These are phyloP conservation scores for Scalesia atractyloides DNA, from an alignment of 129 eudicot species.

Conservation along the genomic window DNA sequence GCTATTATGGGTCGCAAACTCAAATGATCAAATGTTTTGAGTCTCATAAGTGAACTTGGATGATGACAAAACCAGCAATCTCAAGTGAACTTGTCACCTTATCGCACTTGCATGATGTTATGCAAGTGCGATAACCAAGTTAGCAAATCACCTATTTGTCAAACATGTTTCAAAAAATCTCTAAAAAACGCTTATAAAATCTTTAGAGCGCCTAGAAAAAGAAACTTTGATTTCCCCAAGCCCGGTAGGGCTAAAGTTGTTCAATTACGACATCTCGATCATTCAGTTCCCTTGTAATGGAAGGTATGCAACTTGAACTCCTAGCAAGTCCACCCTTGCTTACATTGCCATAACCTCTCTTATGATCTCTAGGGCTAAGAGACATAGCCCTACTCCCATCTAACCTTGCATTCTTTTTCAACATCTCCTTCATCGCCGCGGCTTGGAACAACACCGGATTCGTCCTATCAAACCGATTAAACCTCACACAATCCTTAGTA, in stretches of 20 bases:
- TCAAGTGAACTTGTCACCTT: no score
- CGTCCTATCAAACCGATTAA: constrained; percentile 74
- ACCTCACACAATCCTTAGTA: constrained; percentile 64
- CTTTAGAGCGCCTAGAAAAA: no score
- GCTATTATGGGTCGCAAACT: no score
- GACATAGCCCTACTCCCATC: constrained; percentile 47
- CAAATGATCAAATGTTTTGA: no score
- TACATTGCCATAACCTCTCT: constrained; percentile 25
- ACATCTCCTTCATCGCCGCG: constrained; percentile 69
- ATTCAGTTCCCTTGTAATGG: constrained; percentile 55
- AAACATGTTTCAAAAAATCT: no score
- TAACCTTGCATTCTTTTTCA: constrained; percentile 48
- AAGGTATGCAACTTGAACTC: constrained; percentile 88
- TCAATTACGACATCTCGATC: constrained; percentile 30
- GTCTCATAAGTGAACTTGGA: no score
- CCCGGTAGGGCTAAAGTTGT: constrained; percentile 6
- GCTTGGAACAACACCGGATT: constrained; percentile 85
- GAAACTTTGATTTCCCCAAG: not conserved
- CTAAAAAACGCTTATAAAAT: no score
- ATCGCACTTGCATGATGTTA: no score
- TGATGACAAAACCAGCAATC: no score
- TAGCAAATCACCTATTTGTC: no score
- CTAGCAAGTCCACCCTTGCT: constrained; percentile 60
- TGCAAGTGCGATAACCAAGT: no score
- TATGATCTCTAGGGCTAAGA: constrained; percentile 63